A percentile compares a stretch with the other conserved stretches of the same genome.
phyloP scores from a whole-genome alignment of 176 grass and related monocot genomes.

The Miscanthus lutarioriparius region DNA sequence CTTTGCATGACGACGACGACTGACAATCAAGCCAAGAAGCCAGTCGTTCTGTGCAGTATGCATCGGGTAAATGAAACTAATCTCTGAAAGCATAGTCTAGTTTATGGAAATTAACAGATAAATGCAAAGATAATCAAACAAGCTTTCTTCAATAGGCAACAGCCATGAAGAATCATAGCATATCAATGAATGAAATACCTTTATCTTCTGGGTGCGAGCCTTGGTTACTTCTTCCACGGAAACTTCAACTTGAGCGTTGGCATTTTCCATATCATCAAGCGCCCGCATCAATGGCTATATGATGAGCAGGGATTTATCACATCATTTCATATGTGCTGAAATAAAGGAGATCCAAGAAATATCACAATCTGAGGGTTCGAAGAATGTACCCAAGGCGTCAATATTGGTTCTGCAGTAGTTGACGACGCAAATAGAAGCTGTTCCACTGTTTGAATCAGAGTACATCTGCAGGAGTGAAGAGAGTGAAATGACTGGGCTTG shows the following conservation, averaged over 20 bases:
- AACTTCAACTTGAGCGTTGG: conserved; percentile 85
- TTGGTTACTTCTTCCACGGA: conserved; percentile 96
- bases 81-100: not conserved
- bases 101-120: not conserved
- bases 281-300: conserved; percentile 84
- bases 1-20: not conserved
- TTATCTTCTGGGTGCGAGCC: conserved; percentile 90
- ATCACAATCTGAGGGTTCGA: conserved; percentile 19
- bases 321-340: not conserved
- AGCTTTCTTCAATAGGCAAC: not conserved
- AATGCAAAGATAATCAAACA: conserved; percentile 14
- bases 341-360: conserved; percentile 13
- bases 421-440: conserved; percentile 92
- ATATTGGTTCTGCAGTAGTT: conserved; percentile 89
- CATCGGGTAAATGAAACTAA: conserved; percentile 9
- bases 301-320: conserved; percentile 17
- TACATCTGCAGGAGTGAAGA: conserved; percentile 63
- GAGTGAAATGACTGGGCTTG: conserved; percentile 1
- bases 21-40: not conserved
- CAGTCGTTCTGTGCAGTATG: not conserved
- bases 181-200: conserved; percentile 51
- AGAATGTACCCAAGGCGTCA: conserved; percentile 82
- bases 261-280: conserved; percentile 98
- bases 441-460: conserved; percentile 91
- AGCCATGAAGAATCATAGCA: not conserved